Base-by-base conservation (phyloP, 2,329 filamentous ascomycete species). In the Curvularia sp. region DNA sequence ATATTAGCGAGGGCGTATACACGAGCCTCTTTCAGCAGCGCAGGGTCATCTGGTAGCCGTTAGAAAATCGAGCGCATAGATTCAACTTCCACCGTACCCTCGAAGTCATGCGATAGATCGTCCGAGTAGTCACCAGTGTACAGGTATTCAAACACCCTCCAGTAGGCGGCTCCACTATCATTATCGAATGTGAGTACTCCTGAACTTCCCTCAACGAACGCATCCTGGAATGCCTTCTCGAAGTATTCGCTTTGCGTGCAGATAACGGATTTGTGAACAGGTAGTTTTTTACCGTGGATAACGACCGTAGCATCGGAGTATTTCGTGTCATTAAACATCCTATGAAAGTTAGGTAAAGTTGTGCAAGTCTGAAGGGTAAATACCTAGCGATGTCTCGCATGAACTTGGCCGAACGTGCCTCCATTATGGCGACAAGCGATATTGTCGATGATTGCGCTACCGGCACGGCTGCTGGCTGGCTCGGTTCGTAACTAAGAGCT, bases 231-330 rank as follows among this genome's bases (percentile, higher is more conserved):
- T 6, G 57, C 59, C 26, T 64, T 64, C 28, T 55, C 49, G 31
- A 64, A 58, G 35, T 64, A 64, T 52, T 38, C 35, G 54, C 59
- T 60, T 60, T 64, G 60, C 33, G 33, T 58, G 60, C 60, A 64
- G 42, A 64, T 41, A 35, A 64, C 43, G 9, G 49, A 49, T 48
- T 50, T 58, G 42, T 61, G 56, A 4, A 54, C 44, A 49, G 46
- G 57, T 28, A 64, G 54, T 26, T 15, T 41, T 56, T 51, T 35
- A 33, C 39, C 41, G 15, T 60, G 28, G 39, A 64, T 58, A 30
- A 22, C 12, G 28, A 64, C 41, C 7, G 12, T 57, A 49, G 46
- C 51, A 53, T 62, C 60, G 20, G 59, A 62, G 47, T 62, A 64
- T 43, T 33, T 49, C 18, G 52, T 18, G 18, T 62, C 30, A 43